phyloP scores from a whole-genome alignment of 495 filamentous ascomycete genomes.

The Tetracladium setigerum region DNA sequence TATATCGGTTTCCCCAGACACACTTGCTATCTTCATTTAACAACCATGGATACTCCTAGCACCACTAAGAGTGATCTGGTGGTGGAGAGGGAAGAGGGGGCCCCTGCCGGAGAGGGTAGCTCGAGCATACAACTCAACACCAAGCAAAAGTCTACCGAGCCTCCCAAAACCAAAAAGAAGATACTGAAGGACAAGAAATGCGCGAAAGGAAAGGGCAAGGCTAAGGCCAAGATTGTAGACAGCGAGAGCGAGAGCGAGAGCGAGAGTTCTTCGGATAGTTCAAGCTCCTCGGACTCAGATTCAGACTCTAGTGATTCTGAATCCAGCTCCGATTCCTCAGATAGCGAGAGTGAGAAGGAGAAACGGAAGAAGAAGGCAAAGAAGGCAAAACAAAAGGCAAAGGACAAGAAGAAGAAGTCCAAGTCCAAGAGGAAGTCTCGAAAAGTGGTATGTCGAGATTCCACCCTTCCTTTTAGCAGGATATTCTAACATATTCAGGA shows the following conservation, averaged over 20 bases:
- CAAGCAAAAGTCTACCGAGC: slow-evolving; percentile 11
- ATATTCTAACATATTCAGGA: slow-evolving; percentile 15
- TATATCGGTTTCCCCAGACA: too few species aligned
- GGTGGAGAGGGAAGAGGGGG: slow-evolving; percentile 12
- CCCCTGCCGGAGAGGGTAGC: slow-evolving; percentile 7
- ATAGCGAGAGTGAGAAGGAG: slow-evolving; percentile 34
- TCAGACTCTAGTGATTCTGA: slow-evolving; percentile 18
- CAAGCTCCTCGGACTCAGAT: slow-evolving; percentile 19
- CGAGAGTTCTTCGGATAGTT: slow-evolving; percentile 16
- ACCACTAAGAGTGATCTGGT: slow-evolving; percentile 18
- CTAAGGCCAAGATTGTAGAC: slow-evolving; percentile 21
- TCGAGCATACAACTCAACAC: slow-evolving; percentile 13
- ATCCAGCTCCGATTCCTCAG: slow-evolving; percentile 20
- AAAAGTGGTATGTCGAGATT: slow-evolving; percentile 10
- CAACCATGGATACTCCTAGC: slow-evolving; percentile 22
- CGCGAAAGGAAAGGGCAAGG: slow-evolving; percentile 26
- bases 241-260: slow-evolving; percentile 20
- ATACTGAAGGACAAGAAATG: slow-evolving; percentile 28
- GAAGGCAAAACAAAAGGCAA: slow-evolving; percentile 27
- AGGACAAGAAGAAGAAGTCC: slow-evolving; percentile 19
- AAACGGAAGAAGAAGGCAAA: slow-evolving; percentile 35
- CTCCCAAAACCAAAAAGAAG: slow-evolving; percentile 28
- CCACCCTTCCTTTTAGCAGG: neutral
- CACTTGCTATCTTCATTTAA: too few species aligned
- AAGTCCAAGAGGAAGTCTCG: slow-evolving; percentile 19